Percentiles rank a stretch among this genome's conserved stretches.
phyloP scores from a whole-genome alignment of 306 rosid species.

The Aeschynomene evenia region DNA sequence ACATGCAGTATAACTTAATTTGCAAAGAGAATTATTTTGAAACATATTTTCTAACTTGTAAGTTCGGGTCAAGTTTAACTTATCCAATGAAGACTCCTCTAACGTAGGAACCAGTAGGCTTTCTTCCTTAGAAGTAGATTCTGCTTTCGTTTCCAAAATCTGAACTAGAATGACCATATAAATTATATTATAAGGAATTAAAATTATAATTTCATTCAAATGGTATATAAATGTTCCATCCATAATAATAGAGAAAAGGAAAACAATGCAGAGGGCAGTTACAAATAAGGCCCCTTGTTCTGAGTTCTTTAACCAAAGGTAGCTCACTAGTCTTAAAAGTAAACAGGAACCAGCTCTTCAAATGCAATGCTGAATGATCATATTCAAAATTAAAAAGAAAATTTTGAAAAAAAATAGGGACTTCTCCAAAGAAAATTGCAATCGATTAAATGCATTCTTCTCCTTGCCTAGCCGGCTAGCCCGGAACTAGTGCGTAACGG shows the following conservation, averaged over 20 bases:
- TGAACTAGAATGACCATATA: background rate
- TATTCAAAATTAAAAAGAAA: background rate
- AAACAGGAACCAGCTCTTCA: constrained; percentile 2
- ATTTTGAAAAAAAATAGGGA: constrained; percentile 8
- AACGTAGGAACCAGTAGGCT: too few relatives aligned
- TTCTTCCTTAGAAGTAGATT: background rate
- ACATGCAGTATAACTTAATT: too few relatives aligned
- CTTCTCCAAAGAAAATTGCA: constrained; percentile 18
- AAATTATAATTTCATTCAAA: constrained; percentile 6
- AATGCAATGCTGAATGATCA: constrained; percentile 25
- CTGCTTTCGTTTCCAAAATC: background rate
- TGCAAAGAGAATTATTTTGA: too few relatives aligned
- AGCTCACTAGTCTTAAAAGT: constrained; percentile 2
- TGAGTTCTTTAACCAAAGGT: constrained; percentile 10
- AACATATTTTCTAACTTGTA: too few relatives aligned
- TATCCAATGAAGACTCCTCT: too few relatives aligned
- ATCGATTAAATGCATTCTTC: background rate
- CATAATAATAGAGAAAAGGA: background rate
- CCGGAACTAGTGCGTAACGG: constrained; percentile 11
- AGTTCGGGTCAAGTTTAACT: too few relatives aligned
- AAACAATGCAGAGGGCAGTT: background rate
- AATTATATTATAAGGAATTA: background rate
- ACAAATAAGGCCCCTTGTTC: constrained; percentile 15
- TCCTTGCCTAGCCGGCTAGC: constrained; percentile 10
- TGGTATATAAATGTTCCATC: constrained; percentile 22